Percentiles rank a stretch among this genome's conserved stretches.
These are phyloP conservation scores for Colletotrichum filicis DNA, from an alignment of 2,329 filamentous ascomycete species.

Conservation along the genomic window DNA sequence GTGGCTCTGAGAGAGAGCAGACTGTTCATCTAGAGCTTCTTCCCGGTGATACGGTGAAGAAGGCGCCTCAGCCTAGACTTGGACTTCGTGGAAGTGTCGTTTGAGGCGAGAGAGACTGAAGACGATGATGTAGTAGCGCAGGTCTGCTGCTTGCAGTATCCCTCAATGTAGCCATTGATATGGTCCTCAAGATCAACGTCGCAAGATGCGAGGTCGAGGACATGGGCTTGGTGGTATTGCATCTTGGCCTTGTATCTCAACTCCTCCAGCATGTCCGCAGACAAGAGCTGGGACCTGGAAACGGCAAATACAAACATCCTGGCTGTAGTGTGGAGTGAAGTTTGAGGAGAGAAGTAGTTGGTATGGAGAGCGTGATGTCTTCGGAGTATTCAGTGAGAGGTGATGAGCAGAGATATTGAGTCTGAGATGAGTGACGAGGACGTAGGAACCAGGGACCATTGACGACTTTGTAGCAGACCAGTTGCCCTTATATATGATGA, in stretches of 20 bases:
- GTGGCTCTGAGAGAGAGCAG: not conserved
- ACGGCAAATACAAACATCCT: not conserved
- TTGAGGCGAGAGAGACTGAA: not conserved
- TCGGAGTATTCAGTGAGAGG: not conserved
- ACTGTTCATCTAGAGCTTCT: not conserved
- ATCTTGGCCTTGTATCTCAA: slow-evolving; percentile 17
- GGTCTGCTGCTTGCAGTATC: not conserved
- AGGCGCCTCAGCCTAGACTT: not conserved
- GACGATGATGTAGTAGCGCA: not conserved
- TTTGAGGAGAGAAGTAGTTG: not conserved
- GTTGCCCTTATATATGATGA: not conserved
- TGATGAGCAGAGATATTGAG: not conserved
- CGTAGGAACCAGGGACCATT: not conserved
- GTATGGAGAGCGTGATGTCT: not conserved
- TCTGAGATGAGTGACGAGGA: not conserved
- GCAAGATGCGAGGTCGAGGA: slow-evolving; percentile 1
- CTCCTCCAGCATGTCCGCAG: not conserved
- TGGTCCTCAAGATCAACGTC: slow-evolving; percentile 13
- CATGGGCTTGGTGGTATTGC: not conserved
- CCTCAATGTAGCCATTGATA: slow-evolving; percentile 22
- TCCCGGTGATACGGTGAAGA: slow-evolving; percentile 1
- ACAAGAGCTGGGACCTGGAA: not conserved
- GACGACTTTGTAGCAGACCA: not conserved
- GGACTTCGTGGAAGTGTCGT: not conserved
- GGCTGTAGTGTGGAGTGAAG: not conserved